Evolutionary conservation across 352 stramenopile species (phyloP), one percentile per base, ranked within the genome.

Genomic region (Globisporangium takayamanum): DNA sequence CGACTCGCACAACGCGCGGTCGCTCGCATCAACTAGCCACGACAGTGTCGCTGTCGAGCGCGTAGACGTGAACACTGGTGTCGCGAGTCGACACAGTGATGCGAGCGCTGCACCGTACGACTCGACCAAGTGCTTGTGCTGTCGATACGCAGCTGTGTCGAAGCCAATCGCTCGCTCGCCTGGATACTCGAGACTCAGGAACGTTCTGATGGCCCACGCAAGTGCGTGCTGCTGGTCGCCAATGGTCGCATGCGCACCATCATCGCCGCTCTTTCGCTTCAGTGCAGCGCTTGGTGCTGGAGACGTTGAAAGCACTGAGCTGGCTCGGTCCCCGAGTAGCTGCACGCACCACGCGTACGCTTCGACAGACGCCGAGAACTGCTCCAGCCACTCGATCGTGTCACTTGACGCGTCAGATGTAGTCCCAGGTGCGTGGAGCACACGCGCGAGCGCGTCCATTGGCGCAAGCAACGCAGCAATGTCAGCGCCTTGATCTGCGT

Each of bases 291-390:
- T 60, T 52, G 22, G 14, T 22, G 49, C 45, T 26, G 16, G 33
- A 1, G 28, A 37, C 7, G 16, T 15, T 14, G 52, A 50, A 48
- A 82, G 55, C 30, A 78, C 55, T 14, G 8, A 30, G 16, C 52
- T 51, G 11, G 68, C 56, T 3, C 75, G 64, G 7, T 71, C 66
- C 20, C 68, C 78, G 15, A 92, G 60, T 2, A 88, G 55, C 20
- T 73, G 62, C 15, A 66, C 62, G 53, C 65, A 84, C 82, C 82
- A 92, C 22, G 63, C 55, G 41, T 73, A 89, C 45, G 66, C 78
- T 22, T 89, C 79, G 12, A 78, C 50, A 16, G 78, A 89, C 5
- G 79, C 82, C 48, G 66, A 68, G 37, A 92, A 59, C 30, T 88
- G 78, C 42, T 88, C 68, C 50, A 88, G 64, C 82, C 82, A 92